Evolutionary conservation across 495 filamentous ascomycete genomes (phyloP), one percentile per base, ranked within the genome.

Genomic region (Physcia stellaris): DNA sequence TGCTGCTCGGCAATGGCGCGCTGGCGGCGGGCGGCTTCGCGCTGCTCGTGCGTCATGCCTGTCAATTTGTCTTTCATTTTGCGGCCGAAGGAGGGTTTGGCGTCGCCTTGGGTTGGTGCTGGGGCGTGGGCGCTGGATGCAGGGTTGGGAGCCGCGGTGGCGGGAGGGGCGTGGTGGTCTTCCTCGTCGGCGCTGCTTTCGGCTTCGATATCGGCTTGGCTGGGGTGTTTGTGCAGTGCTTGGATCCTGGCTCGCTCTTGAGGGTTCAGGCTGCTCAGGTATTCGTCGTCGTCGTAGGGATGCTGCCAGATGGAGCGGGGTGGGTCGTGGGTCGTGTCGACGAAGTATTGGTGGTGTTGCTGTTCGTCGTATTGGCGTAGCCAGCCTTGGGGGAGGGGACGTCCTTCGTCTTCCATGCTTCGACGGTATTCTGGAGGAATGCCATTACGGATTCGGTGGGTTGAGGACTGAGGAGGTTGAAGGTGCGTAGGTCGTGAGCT

Each of bases 231-330:
- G 19, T 57, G 51, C 4, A 61, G 20, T 11, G 48, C 35, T 33
- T 50, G 46, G 12, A 68, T 50, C 16, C 50, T 51, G 33, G 58
- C 52, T 6, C 64, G 48, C 40, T 68, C 63, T 5, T 49, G 43
- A 4, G 52, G 37, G 15, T 53, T 35, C 2, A 70, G 45, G 28
- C 53, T 57, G 39, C 37, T 32, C 23, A 70, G 50, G 48, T 62
- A 69, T 24, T 58, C 28, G 6, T 61, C 53, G 47, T 68, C 66
- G 42, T 70, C 66, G 47, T 70, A 68, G 1, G 66, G 66, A 50
- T 70, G 66, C 33, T 59, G 50, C 66, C 66, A 70, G 23, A 63
- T 67, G 21, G 57, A 61, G 18, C 63, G 55, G 1, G 65, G 66
- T 1, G 66, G 65, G 10, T 56, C 47, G 18, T 44, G 39, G n/a